Evolutionary conservation across 768 basidiomycete genomes (phyloP), one percentile per base, ranked within the genome.

Genomic region (Tricholoma matsutake): DNA sequence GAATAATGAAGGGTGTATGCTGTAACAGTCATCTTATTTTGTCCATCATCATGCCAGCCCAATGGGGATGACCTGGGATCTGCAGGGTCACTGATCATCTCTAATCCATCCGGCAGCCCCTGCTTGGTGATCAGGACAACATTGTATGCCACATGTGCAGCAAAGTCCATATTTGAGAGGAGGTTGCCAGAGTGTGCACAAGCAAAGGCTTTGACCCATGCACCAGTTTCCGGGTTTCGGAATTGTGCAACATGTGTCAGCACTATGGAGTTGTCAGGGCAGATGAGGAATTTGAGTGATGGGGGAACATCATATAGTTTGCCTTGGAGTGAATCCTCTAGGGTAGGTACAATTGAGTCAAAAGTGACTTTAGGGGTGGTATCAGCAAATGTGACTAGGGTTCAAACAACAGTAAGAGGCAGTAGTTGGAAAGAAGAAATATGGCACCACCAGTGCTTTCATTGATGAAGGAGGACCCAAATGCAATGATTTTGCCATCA

Each of bases 171-270:
- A 1, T 62, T 54, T 4, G 59, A 66, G 9, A 68, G 61, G n/a
- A 71, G 58, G n/a, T 65, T 41, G 14, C 68, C 67, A n/a, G 65
- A 58, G 51, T 70, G 67, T n/a, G 81, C 84, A 63, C 85, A 84
- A 41, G 85, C 79, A 61, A 82, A 83, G 1, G 83, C 83, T 69
- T 86, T 83, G 63, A 78, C 77, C 83, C 83, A 86, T 32, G 76
- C 75, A 43, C 79, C 70, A 13, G 63, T 57, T 5, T 64, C 62
- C 31, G 67, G 61, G 63, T 72, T 71, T 28, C 66, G 70, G 29
- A 75, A 65, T 54, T 76, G 74, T 8, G 73, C 62, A 9, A 72
- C 71, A 61, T 81, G 77, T 2, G 79, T 75, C 16, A 82, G 75
- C 25, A 69, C 74, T 45, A 71, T 69, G 14, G 72, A 72, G 8